phyloP scores from a whole-genome alignment of 2,329 filamentous ascomycete species.

The Chaetothyriales sp. region DNA sequence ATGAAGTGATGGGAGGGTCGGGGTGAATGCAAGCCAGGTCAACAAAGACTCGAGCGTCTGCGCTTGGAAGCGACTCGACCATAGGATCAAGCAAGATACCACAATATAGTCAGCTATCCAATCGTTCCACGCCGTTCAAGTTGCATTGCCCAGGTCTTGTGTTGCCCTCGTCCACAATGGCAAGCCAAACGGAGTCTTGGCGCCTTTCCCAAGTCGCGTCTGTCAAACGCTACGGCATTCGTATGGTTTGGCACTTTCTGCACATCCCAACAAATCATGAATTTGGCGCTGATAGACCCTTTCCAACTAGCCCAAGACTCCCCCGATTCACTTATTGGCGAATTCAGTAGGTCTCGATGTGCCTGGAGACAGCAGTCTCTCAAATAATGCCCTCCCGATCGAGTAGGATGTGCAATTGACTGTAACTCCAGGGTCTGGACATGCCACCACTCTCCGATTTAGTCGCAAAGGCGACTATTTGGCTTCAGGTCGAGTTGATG shows the following conservation, averaged over 20 bases:
- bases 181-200: neutral
- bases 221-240: neutral
- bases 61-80: neutral
- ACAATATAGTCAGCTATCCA: neutral
- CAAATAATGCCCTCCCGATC: neutral
- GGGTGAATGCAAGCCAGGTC: neutral
- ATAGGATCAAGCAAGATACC: neutral
- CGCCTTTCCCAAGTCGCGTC: neutral
- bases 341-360: slow-evolving; percentile 48
- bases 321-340: slow-evolving; percentile 77
- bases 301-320: slow-evolving; percentile 68
- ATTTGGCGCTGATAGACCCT: slow-evolving; percentile 57
- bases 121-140: neutral
- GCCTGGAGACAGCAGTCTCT: neutral
- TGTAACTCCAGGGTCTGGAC: slow-evolving; percentile 39
- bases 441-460: slow-evolving; percentile 63
- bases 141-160: neutral
- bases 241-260: neutral
- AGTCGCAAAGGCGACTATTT: slow-evolving; percentile 90
- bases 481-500: slow-evolving; percentile 82
- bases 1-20: neutral
- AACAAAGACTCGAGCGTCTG: neutral
- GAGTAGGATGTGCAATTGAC: neutral
- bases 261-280: slow-evolving; percentile 37
- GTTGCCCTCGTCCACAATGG: neutral